A percentile compares a stretch with the other conserved stretches of the same genome.
Evolutionary conservation across 2,329 filamentous ascomycete genomes (phyloP).

Genomic region (Alternaria sp.): DNA sequence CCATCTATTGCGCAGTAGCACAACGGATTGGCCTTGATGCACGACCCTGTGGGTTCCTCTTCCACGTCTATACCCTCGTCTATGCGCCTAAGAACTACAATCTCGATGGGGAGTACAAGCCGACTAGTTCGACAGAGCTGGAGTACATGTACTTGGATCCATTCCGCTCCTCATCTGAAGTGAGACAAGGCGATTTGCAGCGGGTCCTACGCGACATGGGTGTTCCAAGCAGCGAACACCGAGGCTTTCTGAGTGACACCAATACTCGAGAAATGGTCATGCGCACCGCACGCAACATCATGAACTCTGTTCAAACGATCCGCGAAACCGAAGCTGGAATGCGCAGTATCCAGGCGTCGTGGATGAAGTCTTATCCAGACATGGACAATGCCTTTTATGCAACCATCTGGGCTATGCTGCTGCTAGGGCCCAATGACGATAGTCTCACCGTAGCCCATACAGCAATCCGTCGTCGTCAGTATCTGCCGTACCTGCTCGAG

Average conservation of each 20-base stretch:
- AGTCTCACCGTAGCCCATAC: constrained; percentile 26
- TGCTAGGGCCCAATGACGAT: constrained; percentile 50
- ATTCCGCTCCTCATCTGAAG: constrained; percentile 74
- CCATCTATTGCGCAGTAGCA: constrained; percentile 85
- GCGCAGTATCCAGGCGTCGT: constrained; percentile 34
- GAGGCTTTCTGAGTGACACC: constrained; percentile 70
- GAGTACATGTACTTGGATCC: constrained; percentile 83
- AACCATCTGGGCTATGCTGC: constrained; percentile 72
- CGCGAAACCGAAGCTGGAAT: constrained; percentile 39
- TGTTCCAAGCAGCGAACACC: constrained; percentile 50
- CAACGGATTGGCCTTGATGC: constrained; percentile 77
- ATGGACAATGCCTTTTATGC: constrained; percentile 72
- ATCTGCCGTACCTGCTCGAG: constrained; percentile 70
- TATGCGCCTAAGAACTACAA: constrained; percentile 67
- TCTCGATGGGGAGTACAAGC: constrained; percentile 53
- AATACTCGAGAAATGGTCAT: constrained; percentile 72
- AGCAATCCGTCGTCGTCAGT: constrained; percentile 59
- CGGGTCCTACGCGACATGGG: constrained; percentile 66
- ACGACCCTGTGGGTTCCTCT: constrained; percentile 80
- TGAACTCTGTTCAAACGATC: constrained; percentile 70
- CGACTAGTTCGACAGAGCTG: constrained; percentile 35
- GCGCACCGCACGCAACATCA: constrained; percentile 81
- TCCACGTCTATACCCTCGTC: constrained; percentile 84
- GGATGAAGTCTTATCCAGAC: constrained; percentile 54
- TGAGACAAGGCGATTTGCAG: constrained; percentile 67